phyloP scores from a whole-genome alignment of 2,329 filamentous ascomycete genomes.

The Arachnomyces sp. region DNA sequence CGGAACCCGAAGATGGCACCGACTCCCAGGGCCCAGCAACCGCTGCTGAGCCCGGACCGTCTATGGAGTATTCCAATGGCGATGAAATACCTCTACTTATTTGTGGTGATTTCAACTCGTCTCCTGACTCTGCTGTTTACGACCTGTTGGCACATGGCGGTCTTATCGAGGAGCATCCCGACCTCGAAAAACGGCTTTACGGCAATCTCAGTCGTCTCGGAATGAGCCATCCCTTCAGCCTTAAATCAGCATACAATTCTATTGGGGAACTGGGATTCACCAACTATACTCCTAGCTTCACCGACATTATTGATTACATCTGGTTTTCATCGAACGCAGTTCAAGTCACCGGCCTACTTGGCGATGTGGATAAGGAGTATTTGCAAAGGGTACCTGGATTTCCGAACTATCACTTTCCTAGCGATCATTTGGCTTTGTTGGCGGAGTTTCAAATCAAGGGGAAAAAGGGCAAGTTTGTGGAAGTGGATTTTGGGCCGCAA shows the following conservation, averaged over 20 bases:
- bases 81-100: conserved; percentile 85
- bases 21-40: conserved; percentile 39
- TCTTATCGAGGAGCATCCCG: conserved; percentile 69
- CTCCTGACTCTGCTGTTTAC: conserved; percentile 78
- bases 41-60: conserved; percentile 61
- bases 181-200: conserved; percentile 75
- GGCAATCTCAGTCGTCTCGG: conserved; percentile 88
- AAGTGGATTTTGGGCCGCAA: conserved; percentile 54
- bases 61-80: conserved; percentile 76
- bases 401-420: conserved; percentile 89
- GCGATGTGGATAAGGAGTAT: conserved; percentile 78
- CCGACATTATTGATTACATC: conserved; percentile 89
- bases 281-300: conserved; percentile 93
- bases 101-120: conserved; percentile 95
- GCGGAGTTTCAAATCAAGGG: conserved; percentile 84
- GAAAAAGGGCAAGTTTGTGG: conserved; percentile 67
- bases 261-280: conserved; percentile 87
- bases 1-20: conserved; percentile 39
- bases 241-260: conserved; percentile 81
- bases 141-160: conserved; percentile 77
- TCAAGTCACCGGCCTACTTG: conserved; percentile 74
- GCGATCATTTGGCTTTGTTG: conserved; percentile 84
- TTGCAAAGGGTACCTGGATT: conserved; percentile 83
- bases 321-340: conserved; percentile 93
- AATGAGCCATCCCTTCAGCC: conserved; percentile 87